Conservation (phyloP, 2,329 filamentous ascomycete genomes). For the Sphaceloma murrayae region DNA sequence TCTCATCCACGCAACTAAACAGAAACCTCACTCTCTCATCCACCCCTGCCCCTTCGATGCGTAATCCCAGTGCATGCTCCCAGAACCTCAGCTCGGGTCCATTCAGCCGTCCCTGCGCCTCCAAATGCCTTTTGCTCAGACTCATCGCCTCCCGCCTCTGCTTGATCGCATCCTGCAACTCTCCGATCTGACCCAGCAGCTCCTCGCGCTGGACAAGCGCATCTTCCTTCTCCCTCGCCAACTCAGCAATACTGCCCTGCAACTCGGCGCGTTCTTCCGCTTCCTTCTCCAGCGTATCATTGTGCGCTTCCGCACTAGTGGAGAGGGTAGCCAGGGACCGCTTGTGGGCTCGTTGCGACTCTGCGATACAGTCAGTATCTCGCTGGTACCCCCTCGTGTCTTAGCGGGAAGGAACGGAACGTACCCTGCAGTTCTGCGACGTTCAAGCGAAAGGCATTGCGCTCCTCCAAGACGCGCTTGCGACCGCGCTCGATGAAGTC, state of each 20-base stretch:
- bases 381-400: too few relatives aligned
- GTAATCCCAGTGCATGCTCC: conserved; percentile 79
- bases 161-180: conserved; percentile 62
- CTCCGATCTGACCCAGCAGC: conserved; percentile 48
- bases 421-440: conserved; percentile 82
- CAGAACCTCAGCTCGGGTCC: conserved; percentile 91
- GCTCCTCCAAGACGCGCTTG: conserved; percentile 81
- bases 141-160: conserved; percentile 60
- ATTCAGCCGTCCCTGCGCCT: conserved; percentile 79
- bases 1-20: conserved; percentile 77
- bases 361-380: conserved; percentile 38
- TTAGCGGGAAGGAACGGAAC: conserved; percentile 20
- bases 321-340: conserved; percentile 77
- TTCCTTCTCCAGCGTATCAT: conserved; percentile 67
- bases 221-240: conserved; percentile 47
- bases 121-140: conserved; percentile 62
- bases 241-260: conserved; percentile 48
- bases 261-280: conserved; percentile 60
- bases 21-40: conserved; percentile 83
- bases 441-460: conserved; percentile 87
- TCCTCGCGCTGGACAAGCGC: conserved; percentile 47
- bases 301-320: conserved; percentile 59
- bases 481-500: conserved; percentile 86
- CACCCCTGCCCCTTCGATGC: conserved; percentile 66
- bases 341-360: conserved; percentile 84